phyloP scores from a whole-genome alignment of 2,329 filamentous ascomycete species.

The Aspergillus brunneoviolaceus region DNA sequence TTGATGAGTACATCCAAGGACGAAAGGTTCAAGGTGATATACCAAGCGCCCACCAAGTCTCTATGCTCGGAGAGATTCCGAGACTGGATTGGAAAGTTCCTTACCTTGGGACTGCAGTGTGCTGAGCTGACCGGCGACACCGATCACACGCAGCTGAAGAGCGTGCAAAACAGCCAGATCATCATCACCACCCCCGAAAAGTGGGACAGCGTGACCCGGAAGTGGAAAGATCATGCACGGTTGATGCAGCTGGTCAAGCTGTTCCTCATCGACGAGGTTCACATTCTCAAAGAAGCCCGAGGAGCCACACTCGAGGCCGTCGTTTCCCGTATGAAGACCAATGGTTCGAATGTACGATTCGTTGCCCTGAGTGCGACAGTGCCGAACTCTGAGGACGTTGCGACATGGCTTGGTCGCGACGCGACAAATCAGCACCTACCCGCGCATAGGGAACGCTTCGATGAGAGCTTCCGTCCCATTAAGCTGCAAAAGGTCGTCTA shows the following conservation, averaged over 20 bases:
- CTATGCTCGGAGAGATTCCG: slow-evolving; percentile 73
- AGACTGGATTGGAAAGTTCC: slow-evolving; percentile 78
- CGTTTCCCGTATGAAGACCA: slow-evolving; percentile 82
- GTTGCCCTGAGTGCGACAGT: slow-evolving; percentile 80
- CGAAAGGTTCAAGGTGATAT: slow-evolving; percentile 74
- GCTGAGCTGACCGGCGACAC: slow-evolving; percentile 83
- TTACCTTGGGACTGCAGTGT: slow-evolving; percentile 64
- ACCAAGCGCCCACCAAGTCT: slow-evolving; percentile 81
- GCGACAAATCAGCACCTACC: slow-evolving; percentile 60
- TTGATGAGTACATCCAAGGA: slow-evolving; percentile 58
- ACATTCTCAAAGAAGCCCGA: slow-evolving; percentile 76
- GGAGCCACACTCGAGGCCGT: slow-evolving; percentile 81
- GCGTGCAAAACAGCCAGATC: slow-evolving; percentile 72
- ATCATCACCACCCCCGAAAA: slow-evolving; percentile 89
- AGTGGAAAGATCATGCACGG: slow-evolving; percentile 77
- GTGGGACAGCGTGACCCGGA: slow-evolving; percentile 85
- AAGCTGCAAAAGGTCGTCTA: slow-evolving; percentile 74
- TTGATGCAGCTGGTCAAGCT: slow-evolving; percentile 74
- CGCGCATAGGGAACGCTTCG: slow-evolving; percentile 68
- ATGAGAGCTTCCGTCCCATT: slow-evolving; percentile 77
- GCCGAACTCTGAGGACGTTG: slow-evolving; percentile 78
- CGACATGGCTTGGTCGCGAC: slow-evolving; percentile 72
- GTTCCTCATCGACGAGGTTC: slow-evolving; percentile 84
- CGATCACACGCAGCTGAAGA: slow-evolving; percentile 62
- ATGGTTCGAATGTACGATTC: slow-evolving; percentile 73